Percentiles rank a stretch among this genome's conserved stretches.
Evolutionary conservation across 805 yeast genomes (phyloP).

Genomic region (Ogataea wickerhamii): DNA sequence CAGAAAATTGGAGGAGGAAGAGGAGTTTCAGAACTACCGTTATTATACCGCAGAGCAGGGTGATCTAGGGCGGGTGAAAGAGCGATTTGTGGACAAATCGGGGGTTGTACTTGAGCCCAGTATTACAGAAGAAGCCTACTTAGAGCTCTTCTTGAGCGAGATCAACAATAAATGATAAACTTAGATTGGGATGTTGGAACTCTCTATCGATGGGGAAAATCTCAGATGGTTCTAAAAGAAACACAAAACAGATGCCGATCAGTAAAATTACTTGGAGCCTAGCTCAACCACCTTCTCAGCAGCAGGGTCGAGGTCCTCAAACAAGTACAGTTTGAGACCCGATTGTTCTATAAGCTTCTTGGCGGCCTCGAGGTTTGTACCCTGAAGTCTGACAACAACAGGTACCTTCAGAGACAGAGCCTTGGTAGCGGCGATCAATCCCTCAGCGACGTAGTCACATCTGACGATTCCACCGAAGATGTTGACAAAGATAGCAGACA

Average conservation of each 20-base stretch:
- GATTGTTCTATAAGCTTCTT: slow-evolving; percentile 80
- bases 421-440: slow-evolving; percentile 92
- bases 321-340: slow-evolving; percentile 88
- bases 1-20: slow-evolving; percentile 62
- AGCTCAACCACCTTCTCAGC: slow-evolving; percentile 91
- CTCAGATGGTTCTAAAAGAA: not conserved
- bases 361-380: slow-evolving; percentile 91
- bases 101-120: slow-evolving; percentile 19
- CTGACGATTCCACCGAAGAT: slow-evolving; percentile 99
- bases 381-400: slow-evolving; percentile 97
- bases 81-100: slow-evolving; percentile 24
- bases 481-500: slow-evolving; percentile 94
- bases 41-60: slow-evolving; percentile 44
- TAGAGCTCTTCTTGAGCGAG: slow-evolving; percentile 27
- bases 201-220: not conserved
- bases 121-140: slow-evolving; percentile 31
- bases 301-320: slow-evolving; percentile 93
- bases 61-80: slow-evolving; percentile 25
- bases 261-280: slow-evolving; percentile 22
- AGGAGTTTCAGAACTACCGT: slow-evolving; percentile 39
- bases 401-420: slow-evolving; percentile 88
- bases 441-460: slow-evolving; percentile 98
- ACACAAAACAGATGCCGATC: not conserved
- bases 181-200: too few species aligned
- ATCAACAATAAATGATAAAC: slow-evolving; percentile 8